phyloP scores from a whole-genome alignment of 331 rosid species.

The Acacia concinna region DNA sequence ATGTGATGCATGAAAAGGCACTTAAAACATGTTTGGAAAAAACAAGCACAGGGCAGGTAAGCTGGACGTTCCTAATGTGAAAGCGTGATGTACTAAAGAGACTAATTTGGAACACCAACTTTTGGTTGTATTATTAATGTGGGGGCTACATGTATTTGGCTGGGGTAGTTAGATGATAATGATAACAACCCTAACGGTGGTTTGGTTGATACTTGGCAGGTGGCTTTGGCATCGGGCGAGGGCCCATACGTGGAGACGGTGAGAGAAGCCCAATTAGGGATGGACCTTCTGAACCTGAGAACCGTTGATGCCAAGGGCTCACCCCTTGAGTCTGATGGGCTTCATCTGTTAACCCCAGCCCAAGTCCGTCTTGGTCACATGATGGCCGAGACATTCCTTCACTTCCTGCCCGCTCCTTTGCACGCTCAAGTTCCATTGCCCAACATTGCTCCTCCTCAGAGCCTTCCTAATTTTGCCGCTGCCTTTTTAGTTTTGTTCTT shows the following conservation, averaged over 20 bases:
- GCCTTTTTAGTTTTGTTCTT: neutral
- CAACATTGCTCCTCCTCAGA: neutral
- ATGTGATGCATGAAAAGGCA: neutral
- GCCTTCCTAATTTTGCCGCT: neutral
- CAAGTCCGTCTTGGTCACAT: constrained; percentile 58
- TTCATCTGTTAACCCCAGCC: constrained; percentile 65
- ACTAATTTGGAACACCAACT: neutral
- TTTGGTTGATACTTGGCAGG: neutral
- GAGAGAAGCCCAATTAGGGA: constrained; percentile 65
- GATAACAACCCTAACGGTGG: neutral
- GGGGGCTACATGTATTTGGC: neutral
- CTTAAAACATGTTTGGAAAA: too few species aligned
- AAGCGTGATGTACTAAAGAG: neutral
- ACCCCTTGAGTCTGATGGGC: constrained; percentile 54
- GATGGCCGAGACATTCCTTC: constrained; percentile 59
- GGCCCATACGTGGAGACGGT: constrained; percentile 53
- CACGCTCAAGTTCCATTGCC: neutral
- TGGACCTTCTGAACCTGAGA: constrained; percentile 54
- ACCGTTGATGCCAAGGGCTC: constrained; percentile 69
- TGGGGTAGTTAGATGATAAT: neutral
- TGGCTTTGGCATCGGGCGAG: constrained; percentile 62
- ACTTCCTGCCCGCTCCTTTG: constrained; percentile 38
- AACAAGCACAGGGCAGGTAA: neutral
- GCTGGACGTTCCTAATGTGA: neutral
- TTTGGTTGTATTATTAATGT: neutral